Evolutionary conservation across 2,329 filamentous ascomycete genomes (phyloP), one percentile per base, ranked within the genome.

Genomic region (Diaporthe sp.): DNA sequence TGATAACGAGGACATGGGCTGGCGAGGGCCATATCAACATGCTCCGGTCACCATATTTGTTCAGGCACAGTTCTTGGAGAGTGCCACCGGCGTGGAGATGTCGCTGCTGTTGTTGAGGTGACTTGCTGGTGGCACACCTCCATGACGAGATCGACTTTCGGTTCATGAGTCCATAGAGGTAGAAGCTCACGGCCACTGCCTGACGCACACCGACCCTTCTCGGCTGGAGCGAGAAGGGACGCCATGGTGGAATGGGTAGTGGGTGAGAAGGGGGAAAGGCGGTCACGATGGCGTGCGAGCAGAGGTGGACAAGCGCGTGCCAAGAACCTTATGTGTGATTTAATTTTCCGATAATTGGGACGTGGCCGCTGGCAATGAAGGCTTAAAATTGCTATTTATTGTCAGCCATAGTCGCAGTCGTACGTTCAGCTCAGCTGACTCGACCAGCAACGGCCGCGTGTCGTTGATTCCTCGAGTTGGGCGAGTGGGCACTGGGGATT

Each of bases 261-360:
- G 31, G n/a, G 34, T 28, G 65, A 39, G 22, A 31, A 28, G 31
- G 65, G 19, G 4, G 19, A 37, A 19, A 13, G 28, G 37, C 39
- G n/a, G 60, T 10, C 60, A 53, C 13, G 22, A 51, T 53, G 8
- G 31, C 61, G 22, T 51, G 22, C 22, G 13, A 39, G 31, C 37
- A 42, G 22, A 22, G 17, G 22, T 7, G 58, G 58, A 28, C 34
- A 28, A 4, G 6, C 6, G 19, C 37, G 12, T 34, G 65, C 65
- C 65, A 68, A 68, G 65, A 68, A 19, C 1, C 34, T 39, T 39
- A 17, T 39, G 46, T 25, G 49, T 68, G 49, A 68, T 68, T 25
- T 39, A 53, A 53, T 53, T 53, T 53, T 68, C 31, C 31, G 46
- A 53, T 37, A 12, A 53, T 53, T 39, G 34, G 19, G 65, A 53